phyloP scores from a whole-genome alignment of 2,329 filamentous ascomycete genomes.

The Colletotrichum tropicale region DNA sequence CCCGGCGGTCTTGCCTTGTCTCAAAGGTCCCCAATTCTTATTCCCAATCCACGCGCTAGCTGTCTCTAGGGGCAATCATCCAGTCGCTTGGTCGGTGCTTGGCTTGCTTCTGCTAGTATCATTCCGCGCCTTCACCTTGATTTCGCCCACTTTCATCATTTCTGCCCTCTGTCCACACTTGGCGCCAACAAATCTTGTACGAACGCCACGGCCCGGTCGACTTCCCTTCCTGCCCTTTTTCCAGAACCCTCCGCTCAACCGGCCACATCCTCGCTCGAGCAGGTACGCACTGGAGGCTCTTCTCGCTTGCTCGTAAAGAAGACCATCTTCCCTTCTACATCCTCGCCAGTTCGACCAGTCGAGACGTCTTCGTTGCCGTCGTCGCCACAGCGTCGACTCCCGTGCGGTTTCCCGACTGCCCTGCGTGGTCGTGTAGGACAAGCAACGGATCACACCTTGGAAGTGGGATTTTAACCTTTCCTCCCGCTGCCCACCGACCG shows the following conservation, averaged over 20 bases:
- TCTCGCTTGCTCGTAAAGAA: neutral
- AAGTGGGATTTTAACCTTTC: slow-evolving; percentile 7
- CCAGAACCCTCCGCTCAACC: neutral
- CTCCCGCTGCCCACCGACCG: neutral
- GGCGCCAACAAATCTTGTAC: slow-evolving; percentile 14
- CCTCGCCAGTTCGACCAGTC: neutral
- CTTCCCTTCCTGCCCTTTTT: neutral
- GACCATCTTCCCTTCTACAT: neutral
- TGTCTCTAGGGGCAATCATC: slow-evolving; percentile 14
- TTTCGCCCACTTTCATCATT: slow-evolving; percentile 4
- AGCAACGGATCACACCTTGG: neutral
- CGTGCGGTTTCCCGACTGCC: neutral
- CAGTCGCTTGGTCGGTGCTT: slow-evolving; percentile 1
- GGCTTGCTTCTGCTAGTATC: slow-evolving; percentile 9
- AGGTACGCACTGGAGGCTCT: neutral
- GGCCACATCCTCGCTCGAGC: neutral
- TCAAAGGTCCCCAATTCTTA: slow-evolving; percentile 10
- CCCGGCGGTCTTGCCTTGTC: slow-evolving; percentile 15
- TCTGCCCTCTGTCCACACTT: neutral
- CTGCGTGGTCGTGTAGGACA: slow-evolving; percentile 9
- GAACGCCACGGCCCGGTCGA: neutral
- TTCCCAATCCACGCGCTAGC: slow-evolving; percentile 10
- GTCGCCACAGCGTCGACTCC: slow-evolving; percentile 4
- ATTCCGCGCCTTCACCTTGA: slow-evolving; percentile 1
- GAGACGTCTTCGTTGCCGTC: neutral